Evolutionary conservation across 805 yeast species (phyloP).

Genomic region (Candida germanica): DNA sequence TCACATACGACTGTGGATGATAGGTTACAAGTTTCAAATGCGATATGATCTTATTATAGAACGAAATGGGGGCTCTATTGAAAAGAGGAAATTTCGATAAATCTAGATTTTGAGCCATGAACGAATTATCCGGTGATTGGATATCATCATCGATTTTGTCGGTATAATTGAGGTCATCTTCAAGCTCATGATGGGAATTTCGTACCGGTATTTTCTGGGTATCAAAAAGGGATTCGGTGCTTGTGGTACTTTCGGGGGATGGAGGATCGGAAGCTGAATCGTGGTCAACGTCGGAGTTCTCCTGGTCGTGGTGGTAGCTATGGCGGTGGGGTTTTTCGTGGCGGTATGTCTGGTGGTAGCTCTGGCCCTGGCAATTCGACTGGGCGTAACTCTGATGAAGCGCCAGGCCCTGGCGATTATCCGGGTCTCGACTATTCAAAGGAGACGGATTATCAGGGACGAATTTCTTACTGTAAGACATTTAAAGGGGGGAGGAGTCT

Average conservation of each 20-base stretch:
- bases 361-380: no score
- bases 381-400: no score
- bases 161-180: conserved; percentile 7
- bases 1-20: conserved; percentile 67
- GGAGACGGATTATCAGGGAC: conserved; percentile 27
- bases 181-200: background rate
- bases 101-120: conserved; percentile 20
- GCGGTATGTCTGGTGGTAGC: no score
- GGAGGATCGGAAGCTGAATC: no score
- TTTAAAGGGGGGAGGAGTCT: no score
- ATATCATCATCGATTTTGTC: conserved; percentile 12
- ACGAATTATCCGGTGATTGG: conserved; percentile 18
- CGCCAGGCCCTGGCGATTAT: no score
- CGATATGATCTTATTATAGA: conserved; percentile 57
- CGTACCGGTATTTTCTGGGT: no score
- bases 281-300: no score
- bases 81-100: conserved; percentile 50
- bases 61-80: conserved; percentile 62
- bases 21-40: conserved; percentile 57
- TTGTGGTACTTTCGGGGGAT: no score
- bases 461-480: conserved; percentile 15
- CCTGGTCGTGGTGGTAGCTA: no score
- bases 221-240: no score
- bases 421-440: conserved; percentile 13
- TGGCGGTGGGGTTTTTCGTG: no score